Conservation (phyloP, 2,329 filamentous ascomycete species). For the Blumeria graminis region DNA sequence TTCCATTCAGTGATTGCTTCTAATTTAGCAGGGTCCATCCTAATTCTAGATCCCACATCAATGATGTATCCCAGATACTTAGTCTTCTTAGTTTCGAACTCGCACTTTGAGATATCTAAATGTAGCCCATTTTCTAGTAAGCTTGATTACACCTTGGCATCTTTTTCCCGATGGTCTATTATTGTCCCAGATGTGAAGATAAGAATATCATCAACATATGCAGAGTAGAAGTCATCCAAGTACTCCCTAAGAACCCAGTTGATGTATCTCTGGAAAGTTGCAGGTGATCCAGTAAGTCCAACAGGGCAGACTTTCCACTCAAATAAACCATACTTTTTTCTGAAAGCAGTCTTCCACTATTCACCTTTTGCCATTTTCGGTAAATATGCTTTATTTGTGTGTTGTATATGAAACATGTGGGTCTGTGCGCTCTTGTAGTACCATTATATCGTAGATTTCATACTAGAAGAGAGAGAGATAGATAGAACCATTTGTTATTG, state of each 20-base stretch:
- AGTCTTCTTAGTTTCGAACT: neutral
- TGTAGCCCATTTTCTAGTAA: neutral
- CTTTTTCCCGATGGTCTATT: too few species aligned
- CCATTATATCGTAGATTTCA: too few species aligned
- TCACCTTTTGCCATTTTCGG: neutral
- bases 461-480: too few species aligned
- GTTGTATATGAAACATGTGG: too few species aligned
- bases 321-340: neutral
- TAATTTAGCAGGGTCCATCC: neutral
- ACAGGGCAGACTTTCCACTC: slow-evolving; percentile 2
- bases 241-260: too few species aligned
- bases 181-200: too few species aligned
- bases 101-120: neutral
- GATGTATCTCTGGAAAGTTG: slow-evolving; percentile 3
- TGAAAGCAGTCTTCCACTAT: neutral
- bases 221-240: too few species aligned
- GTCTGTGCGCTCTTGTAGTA: too few species aligned
- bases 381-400: too few species aligned
- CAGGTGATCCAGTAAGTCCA: neutral
- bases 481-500: too few species aligned
- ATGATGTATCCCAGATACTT: neutral
- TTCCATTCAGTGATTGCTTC: neutral
- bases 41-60: neutral
- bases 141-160: too few species aligned
- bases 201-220: too few species aligned